Evolutionary conservation across 1,284 basidiomycete genomes (phyloP), one percentile per base, ranked within the genome.

Genomic region (Cutaneotrichosporon sp.): DNA sequence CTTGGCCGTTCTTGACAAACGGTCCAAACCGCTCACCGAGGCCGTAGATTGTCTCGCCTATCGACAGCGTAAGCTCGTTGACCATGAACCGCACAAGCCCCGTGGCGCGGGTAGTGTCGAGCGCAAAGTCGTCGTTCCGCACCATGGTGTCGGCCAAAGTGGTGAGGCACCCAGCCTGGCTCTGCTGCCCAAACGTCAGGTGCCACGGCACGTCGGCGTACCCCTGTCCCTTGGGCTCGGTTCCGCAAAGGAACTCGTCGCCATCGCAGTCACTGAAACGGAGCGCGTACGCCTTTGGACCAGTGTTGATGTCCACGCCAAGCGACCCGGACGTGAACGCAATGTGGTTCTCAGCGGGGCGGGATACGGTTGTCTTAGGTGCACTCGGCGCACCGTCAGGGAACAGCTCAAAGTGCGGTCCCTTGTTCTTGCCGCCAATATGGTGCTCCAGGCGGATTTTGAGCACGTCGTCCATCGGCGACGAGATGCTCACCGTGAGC

Each of bases 21-120:
- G 87, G 82, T 1, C 87, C 87, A 73, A 90, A 90, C 68, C 89
- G 86, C 71, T 78, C 76, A 42, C 89, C 89, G 22, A 90, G 81
- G 13, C 89, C 88, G 74, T 90, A 90, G 16, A 90, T 82, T 32
- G 86, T 83, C 77, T 90, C 88, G 40, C 88, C 88, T 0, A 88
- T 87, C 18, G 86, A 86, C 13, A 89, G 78, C 62, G 86, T 87
- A 40, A 90, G 82, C 78, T 90, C 88, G 10, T 86, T 87, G 66
- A 87, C 83, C 65, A 88, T 83, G 76, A 87, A 90, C 49, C 74
- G 51, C 10, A 74, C 68, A 51, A 69, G 70, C 14, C 65, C 72
- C n/a, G 63, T 59, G 1, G 58, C 47, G 26, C 60, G 53, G 7
- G 60, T 62, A 22, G 58, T 56, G 14, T 58, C 62, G 9, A 60